phyloP scores from a whole-genome alignment of 2,329 filamentous ascomycete genomes.

The Ciborinia camelliae region DNA sequence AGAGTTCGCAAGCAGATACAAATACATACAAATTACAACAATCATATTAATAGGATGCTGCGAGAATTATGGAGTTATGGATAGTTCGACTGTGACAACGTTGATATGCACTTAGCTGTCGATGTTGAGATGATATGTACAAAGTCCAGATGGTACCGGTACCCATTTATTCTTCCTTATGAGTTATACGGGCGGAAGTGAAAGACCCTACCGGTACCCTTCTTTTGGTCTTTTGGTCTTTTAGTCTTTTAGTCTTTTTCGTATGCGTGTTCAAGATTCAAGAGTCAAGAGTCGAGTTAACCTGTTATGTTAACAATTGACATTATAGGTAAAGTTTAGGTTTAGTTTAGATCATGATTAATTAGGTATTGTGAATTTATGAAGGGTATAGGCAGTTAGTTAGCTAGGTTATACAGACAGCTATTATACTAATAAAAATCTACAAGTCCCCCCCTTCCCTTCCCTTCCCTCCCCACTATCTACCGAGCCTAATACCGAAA shows the following conservation, averaged over 20 bases:
- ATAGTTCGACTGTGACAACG: conserved; percentile 9
- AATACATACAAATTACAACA: not conserved
- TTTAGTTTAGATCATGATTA: too few relatives aligned
- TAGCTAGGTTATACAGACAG: too few relatives aligned
- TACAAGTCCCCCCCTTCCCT: not conserved
- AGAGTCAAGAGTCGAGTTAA: too few relatives aligned
- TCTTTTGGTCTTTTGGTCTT: not conserved
- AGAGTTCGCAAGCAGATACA: not conserved
- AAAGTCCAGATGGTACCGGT: too few relatives aligned
- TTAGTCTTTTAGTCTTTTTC: too few relatives aligned
- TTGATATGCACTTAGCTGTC: conserved; percentile 5
- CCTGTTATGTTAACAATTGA: too few relatives aligned
- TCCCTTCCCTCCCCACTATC: not conserved
- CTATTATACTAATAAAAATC: too few relatives aligned
- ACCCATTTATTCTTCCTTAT: not conserved
- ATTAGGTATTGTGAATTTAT: too few relatives aligned
- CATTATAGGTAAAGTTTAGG: too few relatives aligned
- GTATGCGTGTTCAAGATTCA: not conserved
- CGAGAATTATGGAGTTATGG: conserved; percentile 1
- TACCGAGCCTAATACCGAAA: not conserved
- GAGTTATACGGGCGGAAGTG: not conserved
- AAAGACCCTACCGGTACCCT: not conserved
- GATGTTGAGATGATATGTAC: not conserved
- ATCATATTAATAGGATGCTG: too few relatives aligned
- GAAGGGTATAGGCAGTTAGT: too few relatives aligned